phyloP scores from a whole-genome alignment of 345 rosid species.

The Zanthoxylum bungeanum region DNA sequence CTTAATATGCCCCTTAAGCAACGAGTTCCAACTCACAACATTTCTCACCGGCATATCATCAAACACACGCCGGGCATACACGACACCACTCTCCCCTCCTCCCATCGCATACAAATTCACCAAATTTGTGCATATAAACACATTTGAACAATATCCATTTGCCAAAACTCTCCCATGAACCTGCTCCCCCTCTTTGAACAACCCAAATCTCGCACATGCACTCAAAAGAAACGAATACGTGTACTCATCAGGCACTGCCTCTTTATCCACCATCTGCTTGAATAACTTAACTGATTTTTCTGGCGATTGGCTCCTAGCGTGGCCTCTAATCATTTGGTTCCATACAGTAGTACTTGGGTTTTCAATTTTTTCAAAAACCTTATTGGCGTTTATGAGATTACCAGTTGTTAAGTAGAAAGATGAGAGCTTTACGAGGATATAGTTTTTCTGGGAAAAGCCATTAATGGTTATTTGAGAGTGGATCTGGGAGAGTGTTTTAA shows the following conservation, averaged over 20 bases:
- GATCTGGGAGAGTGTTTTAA: constrained; percentile 21
- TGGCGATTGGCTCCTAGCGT: constrained; percentile 28
- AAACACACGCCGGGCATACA: constrained; percentile 29
- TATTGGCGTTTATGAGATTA: constrained; percentile 17
- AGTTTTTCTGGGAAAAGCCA: constrained; percentile 34
- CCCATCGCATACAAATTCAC: constrained; percentile 36
- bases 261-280: constrained; percentile 33
- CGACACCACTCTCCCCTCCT: constrained; percentile 12
- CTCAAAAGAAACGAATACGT: constrained; percentile 47
- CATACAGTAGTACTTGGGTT: constrained; percentile 40
- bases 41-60: constrained; percentile 40
- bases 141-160: constrained; percentile 35
- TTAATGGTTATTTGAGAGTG: constrained; percentile 31
- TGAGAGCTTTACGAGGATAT: constrained; percentile 30
- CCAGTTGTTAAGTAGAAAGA: constrained; percentile 27
- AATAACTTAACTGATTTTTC: constrained; percentile 30
- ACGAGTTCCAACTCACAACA: constrained; percentile 37
- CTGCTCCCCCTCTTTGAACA: constrained; percentile 42
- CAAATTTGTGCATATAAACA: constrained; percentile 43
- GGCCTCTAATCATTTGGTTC: constrained; percentile 52
- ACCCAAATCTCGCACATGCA: constrained; percentile 32
- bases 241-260: constrained; percentile 36
- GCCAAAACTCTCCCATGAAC: constrained; percentile 42
- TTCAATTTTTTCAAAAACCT: constrained; percentile 16
- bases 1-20: constrained; percentile 31